Evolutionary conservation across 1,284 basidiomycete genomes (phyloP).

Genomic region (Crocinoboletus sp.): DNA sequence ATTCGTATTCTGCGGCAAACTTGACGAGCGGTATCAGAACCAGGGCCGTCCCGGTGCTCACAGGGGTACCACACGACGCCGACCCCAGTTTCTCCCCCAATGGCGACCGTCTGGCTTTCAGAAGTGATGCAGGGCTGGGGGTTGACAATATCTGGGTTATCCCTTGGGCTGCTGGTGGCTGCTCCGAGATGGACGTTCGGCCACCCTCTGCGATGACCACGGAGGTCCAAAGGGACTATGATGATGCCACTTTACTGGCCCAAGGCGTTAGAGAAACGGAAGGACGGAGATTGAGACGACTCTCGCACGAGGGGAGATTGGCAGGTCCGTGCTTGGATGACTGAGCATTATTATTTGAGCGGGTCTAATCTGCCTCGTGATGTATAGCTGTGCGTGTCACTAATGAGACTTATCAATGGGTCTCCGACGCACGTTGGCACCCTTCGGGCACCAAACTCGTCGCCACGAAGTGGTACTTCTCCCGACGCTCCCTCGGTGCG

Average conservation of each 20-base stretch:
- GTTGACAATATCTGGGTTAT: slow-evolving; percentile 71
- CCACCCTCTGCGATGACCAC: slow-evolving; percentile 22
- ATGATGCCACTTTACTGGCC: slow-evolving; percentile 47
- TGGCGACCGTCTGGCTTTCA: slow-evolving; percentile 56
- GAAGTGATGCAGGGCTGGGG: slow-evolving; percentile 66
- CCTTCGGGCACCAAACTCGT: slow-evolving; percentile 56
- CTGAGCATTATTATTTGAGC: background rate
- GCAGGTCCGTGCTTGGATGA: slow-evolving; percentile 37
- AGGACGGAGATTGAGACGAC: slow-evolving; percentile 43
- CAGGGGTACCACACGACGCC: slow-evolving; percentile 60
- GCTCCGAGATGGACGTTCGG: slow-evolving; percentile 53
- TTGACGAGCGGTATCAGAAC: slow-evolving; percentile 13
- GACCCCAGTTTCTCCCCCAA: slow-evolving; percentile 69
- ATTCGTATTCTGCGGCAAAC: slow-evolving; percentile 31
- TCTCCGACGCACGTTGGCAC: slow-evolving; percentile 65
- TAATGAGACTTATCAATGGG: slow-evolving; percentile 68
- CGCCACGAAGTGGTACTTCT: slow-evolving; percentile 72
- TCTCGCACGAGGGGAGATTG: slow-evolving; percentile 56
- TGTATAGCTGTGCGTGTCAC: slow-evolving; percentile 55
- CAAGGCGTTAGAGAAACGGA: slow-evolving; percentile 47
- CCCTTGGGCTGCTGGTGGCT: slow-evolving; percentile 50
- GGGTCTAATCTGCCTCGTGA: slow-evolving; percentile 1
- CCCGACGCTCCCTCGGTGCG: slow-evolving; percentile 55
- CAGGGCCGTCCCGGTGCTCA: slow-evolving; percentile 31
- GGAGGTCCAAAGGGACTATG: slow-evolving; percentile 33